These are phyloP conservation scores for Millerozyma miso DNA, from an alignment of 805 yeast genomes.

Conservation along the genomic window DNA sequence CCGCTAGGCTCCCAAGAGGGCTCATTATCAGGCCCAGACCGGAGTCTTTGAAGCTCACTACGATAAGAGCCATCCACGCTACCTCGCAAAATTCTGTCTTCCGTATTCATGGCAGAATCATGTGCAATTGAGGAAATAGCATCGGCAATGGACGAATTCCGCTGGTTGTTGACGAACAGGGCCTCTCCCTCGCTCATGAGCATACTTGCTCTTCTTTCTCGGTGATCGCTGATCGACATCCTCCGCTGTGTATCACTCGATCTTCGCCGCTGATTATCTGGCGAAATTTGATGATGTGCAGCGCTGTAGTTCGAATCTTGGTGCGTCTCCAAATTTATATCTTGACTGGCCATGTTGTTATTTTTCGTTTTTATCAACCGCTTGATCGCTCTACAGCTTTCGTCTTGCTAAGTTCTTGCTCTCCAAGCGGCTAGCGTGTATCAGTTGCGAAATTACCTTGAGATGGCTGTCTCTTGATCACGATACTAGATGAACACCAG, in stretches of 20 bases:
- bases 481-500: neutral
- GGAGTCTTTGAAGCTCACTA: neutral
- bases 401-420: neutral
- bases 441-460: neutral
- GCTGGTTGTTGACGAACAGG: neutral
- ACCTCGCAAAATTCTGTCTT: conserved; percentile 5
- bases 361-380: neutral
- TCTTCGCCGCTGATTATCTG: neutral
- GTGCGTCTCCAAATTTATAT: neutral
- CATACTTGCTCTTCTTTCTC: conserved; percentile 1
- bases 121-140: conserved; percentile 9
- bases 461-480: neutral
- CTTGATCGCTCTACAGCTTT: neutral
- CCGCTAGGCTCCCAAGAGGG: neutral
- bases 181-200: conserved; percentile 2
- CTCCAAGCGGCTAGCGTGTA: neutral
- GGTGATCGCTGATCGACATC: neutral
- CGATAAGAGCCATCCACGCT: neutral
- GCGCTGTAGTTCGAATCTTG: neutral
- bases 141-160: conserved; percentile 8
- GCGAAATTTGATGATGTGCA: neutral
- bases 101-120: conserved; percentile 7
- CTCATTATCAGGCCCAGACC: neutral
- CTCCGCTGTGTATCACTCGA: neutral
- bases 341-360: neutral